Percentiles rank a stretch among this genome's conserved stretches.
These are phyloP conservation scores for Nothophoma quercina DNA, from an alignment of 2,329 filamentous ascomycete genomes.

Conservation along the genomic window DNA sequence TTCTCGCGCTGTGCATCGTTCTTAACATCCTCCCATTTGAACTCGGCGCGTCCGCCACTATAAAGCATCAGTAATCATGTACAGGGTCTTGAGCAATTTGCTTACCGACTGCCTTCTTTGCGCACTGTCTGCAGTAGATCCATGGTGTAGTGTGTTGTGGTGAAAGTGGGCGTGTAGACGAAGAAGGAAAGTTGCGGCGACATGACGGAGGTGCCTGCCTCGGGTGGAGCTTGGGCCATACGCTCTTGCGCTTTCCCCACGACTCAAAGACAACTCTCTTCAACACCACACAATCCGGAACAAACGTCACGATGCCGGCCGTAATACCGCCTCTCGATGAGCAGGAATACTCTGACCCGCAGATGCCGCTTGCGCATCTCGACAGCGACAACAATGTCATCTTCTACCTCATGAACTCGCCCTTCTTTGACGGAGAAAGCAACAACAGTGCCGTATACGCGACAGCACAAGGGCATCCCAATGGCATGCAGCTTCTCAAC, in stretches of 20 bases:
- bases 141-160: conserved; percentile 63
- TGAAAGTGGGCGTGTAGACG: conserved; percentile 9
- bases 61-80: not conserved
- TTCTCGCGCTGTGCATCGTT: conserved; percentile 87
- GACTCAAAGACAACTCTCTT: conserved; percentile 4
- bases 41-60: conserved; percentile 86
- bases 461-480: conserved; percentile 60
- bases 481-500: conserved; percentile 59
- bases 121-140: conserved; percentile 92
- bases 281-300: conserved; percentile 1
- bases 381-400: conserved; percentile 54
- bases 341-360: conserved; percentile 38
- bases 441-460: conserved; percentile 65
- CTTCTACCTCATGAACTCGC: conserved; percentile 68
- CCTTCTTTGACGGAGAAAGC: conserved; percentile 68
- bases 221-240: conserved; percentile 13
- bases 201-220: conserved; percentile 30
- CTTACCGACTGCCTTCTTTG: conserved; percentile 80
- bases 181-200: conserved; percentile 31
- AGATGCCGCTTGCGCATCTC: conserved; percentile 32
- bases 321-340: conserved; percentile 44
- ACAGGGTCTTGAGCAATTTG: conserved; percentile 1
- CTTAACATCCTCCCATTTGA: conserved; percentile 96
- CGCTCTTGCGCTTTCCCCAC: conserved; percentile 11
- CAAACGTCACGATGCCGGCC: conserved; percentile 33